Conservation (phyloP, 345 rosid genomes). For the Arabidopsis suecica region DNA sequence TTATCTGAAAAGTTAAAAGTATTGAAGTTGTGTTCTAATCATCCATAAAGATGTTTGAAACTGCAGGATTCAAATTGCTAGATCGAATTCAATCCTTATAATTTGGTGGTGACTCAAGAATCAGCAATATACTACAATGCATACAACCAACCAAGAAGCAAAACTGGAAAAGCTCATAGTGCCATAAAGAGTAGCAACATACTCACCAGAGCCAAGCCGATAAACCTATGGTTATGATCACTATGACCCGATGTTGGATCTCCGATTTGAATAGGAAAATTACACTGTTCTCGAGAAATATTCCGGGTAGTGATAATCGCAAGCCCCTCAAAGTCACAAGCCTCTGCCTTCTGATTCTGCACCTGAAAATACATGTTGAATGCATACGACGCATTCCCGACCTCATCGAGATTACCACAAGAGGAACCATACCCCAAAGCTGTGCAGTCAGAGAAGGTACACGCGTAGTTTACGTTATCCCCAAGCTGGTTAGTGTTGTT, state of each 20-base stretch:
- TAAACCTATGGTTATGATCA: constrained; percentile 7
- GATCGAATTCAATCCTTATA: background rate
- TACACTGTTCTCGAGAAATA: constrained; percentile 68
- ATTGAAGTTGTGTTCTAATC: background rate
- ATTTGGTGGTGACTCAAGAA: constrained; percentile 14
- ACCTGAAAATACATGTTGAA: constrained; percentile 80
- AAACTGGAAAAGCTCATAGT: constrained; percentile 21
- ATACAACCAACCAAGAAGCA: constrained; percentile 10
- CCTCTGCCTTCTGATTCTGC: constrained; percentile 63
- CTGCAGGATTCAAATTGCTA: constrained; percentile 2
- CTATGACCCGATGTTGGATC: constrained; percentile 42
- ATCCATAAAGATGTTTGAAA: background rate
- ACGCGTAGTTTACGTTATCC: constrained; percentile 71
- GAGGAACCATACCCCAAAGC: constrained; percentile 70
- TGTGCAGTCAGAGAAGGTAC: constrained; percentile 67
- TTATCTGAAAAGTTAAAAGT: background rate
- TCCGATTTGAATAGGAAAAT: constrained; percentile 63
- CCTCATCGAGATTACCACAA: constrained; percentile 64
- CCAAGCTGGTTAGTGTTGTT: constrained; percentile 55
- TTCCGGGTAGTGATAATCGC: constrained; percentile 57
- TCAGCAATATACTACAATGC: constrained; percentile 16
- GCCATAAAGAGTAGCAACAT: constrained; percentile 24
- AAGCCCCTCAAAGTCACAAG: constrained; percentile 70
- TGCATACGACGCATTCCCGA: constrained; percentile 68
- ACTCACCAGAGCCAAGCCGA: background rate